Evolutionary conservation across 805 yeast genomes (phyloP).

Genomic region (Starmerella vaccinii): DNA sequence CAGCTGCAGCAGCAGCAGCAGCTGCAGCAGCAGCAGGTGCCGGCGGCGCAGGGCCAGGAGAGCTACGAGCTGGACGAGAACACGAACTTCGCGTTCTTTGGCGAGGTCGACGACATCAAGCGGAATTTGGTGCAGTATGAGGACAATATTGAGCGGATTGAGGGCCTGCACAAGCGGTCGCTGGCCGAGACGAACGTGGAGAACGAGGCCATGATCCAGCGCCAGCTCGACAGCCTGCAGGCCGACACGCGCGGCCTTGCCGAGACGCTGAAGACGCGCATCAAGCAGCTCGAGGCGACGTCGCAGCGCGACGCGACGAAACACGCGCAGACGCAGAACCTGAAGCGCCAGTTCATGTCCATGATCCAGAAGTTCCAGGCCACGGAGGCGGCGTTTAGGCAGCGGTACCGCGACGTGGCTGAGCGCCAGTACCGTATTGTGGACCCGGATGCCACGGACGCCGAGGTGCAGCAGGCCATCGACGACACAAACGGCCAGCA

Average conservation of each 20-base stretch:
- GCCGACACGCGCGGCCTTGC: slow-evolving; percentile 74
- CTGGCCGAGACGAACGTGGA: slow-evolving; percentile 64
- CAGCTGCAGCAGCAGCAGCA: slow-evolving; percentile 10
- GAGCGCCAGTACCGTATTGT: slow-evolving; percentile 84
- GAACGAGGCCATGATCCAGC: slow-evolving; percentile 56
- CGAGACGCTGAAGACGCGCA: slow-evolving; percentile 58
- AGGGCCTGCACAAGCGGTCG: slow-evolving; percentile 57
- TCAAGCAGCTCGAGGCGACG: slow-evolving; percentile 61
- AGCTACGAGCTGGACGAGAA: slow-evolving; percentile 23
- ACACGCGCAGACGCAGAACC: slow-evolving; percentile 80
- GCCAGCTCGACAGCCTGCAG: slow-evolving; percentile 65
- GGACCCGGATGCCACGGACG: slow-evolving; percentile 45
- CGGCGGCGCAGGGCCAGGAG: slow-evolving; percentile 15
- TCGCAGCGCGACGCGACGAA: slow-evolving; percentile 54
- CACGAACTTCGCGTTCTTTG: slow-evolving; percentile 54
- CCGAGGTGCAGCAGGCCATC: slow-evolving; percentile 73
- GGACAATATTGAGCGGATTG: slow-evolving; percentile 56
- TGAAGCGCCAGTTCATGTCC: slow-evolving; percentile 73
- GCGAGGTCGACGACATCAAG: slow-evolving; percentile 57
- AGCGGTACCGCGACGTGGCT: slow-evolving; percentile 75
- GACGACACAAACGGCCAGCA: slow-evolving; percentile 77
- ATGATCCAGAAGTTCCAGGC: slow-evolving; percentile 78
- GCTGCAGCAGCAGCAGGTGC: slow-evolving; percentile 11
- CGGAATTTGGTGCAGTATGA: slow-evolving; percentile 60
- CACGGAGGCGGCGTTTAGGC: slow-evolving; percentile 77